Evolutionary conservation across 768 basidiomycete genomes (phyloP), one percentile per base, ranked within the genome.

Genomic region (Tylopilus intermedius): DNA sequence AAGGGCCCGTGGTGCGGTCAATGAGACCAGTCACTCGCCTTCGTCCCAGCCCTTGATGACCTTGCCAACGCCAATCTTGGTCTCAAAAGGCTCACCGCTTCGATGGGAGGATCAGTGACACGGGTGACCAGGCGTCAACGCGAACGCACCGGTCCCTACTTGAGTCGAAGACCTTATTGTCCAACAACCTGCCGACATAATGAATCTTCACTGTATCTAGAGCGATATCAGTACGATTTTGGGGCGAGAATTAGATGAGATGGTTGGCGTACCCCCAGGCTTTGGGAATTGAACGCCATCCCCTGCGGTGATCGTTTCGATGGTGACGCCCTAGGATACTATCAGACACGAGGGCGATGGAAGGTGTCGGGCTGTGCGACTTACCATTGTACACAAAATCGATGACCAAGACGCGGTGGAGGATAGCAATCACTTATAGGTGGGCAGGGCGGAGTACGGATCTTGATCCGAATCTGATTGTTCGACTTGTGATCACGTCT

Each of bases 21-120:
- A 11, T 4, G 33, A 27, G 41, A 18, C 8, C 11, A 13, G 8
- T 26, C 33, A 70, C 77, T 60, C 58, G 85, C 92, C 91, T 68
- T 92, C 88, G 63, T 93, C 91, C 92, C 90, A 94, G 29, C 91
- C 89, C 64, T 77, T 86, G 72, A 94, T 93, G 44, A 94, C 91
- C 64, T 84, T 83, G 8, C 88, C 87, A 18, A 82, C 73, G 42
- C 91, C 89, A 57, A 92, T 91, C 64, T 79, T 63, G 3, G 87
- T 89, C 56, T 69, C 61, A 67, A 93, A 92, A 1, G 88, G 79
- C 0, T 4, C 3, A 0, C 74, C 72, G 37, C 90, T 89, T 67
- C n/a, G 24, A 45, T 45, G 22, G 2, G 43, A 53, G 5, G 51
- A 53, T 59, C 50, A 58, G 40, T 10, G 22, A 27, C 15, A 44